Evolutionary conservation across 2,329 filamentous ascomycete genomes (phyloP).

Genomic region (Colletotrichum noveboracense): DNA sequence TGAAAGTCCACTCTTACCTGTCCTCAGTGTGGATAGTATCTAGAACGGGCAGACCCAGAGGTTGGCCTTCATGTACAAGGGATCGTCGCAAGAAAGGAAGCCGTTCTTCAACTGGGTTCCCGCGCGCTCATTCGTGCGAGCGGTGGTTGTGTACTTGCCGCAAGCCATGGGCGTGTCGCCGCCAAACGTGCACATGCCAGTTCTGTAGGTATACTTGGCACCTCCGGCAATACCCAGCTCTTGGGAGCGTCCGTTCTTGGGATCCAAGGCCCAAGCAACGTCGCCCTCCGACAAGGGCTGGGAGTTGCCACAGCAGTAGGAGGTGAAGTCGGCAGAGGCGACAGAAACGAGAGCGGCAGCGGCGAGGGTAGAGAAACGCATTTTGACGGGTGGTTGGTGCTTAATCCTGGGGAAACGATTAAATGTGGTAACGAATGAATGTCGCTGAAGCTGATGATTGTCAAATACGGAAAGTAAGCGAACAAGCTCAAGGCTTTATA

Average conservation of each 20-base stretch:
- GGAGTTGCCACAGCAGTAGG: background rate
- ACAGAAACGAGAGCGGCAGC: background rate
- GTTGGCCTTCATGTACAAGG: background rate
- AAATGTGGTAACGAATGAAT: background rate
- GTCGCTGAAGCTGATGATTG: background rate
- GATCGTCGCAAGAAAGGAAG: background rate
- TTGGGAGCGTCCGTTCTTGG: background rate
- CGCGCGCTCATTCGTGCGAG: background rate
- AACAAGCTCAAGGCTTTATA: background rate
- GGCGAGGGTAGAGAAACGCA: background rate
- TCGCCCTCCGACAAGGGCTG: accelerated
- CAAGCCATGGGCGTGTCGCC: background rate
- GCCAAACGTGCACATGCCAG: background rate
- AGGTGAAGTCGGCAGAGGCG: background rate
- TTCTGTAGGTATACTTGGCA: too few species aligned
- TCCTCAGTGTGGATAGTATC: accelerated
- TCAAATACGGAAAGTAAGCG: too few species aligned
- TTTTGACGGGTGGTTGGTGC: background rate
- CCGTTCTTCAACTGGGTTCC: background rate
- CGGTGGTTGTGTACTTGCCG: background rate
- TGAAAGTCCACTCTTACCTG: background rate
- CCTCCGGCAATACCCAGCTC: background rate
- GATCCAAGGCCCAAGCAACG: background rate
- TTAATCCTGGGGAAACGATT: background rate
- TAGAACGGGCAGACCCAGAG: background rate